phyloP scores from a whole-genome alignment of 495 filamentous ascomycete genomes.

The Xylaria flabelliformis region DNA sequence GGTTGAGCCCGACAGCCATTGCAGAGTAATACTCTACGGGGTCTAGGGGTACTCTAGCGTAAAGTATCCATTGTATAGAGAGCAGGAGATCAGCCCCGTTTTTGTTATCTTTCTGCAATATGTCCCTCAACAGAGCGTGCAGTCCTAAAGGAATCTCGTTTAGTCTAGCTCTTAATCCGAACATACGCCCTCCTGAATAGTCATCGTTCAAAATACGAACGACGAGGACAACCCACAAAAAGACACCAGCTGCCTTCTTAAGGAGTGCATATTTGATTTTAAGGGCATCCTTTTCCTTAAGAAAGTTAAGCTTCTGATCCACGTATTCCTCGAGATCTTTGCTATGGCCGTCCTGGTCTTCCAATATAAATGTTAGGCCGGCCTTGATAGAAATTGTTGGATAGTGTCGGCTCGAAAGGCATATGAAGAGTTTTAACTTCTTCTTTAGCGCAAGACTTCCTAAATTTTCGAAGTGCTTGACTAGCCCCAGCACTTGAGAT shows the following conservation, averaged over 20 bases:
- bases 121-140: slow-evolving; percentile 45
- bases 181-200: slow-evolving; percentile 35
- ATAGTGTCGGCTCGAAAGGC: slow-evolving; percentile 48
- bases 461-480: slow-evolving; percentile 34
- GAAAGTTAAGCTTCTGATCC: slow-evolving; percentile 6
- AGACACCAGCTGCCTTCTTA: slow-evolving; percentile 46
- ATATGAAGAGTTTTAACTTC: slow-evolving; percentile 36
- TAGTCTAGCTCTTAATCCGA: slow-evolving; percentile 35
- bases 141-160: slow-evolving; percentile 42
- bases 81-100: slow-evolving; percentile 35
- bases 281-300: slow-evolving; percentile 10
- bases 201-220: slow-evolving; percentile 49
- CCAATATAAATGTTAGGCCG: slow-evolving; percentile 33
- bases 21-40: slow-evolving; percentile 46
- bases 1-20: slow-evolving; percentile 25
- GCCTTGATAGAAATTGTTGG: slow-evolving; percentile 35
- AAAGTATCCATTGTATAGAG: slow-evolving; percentile 50
- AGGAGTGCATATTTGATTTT: slow-evolving; percentile 36
- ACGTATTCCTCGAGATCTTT: slow-evolving; percentile 23
- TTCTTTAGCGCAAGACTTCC: neutral
- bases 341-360: slow-evolving; percentile 33
- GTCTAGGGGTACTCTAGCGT: slow-evolving; percentile 37
- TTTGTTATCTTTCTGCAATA: slow-evolving; percentile 40
- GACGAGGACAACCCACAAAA: slow-evolving; percentile 51
- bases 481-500: slow-evolving; percentile 28